Base-by-base conservation (phyloP, 2,329 filamentous ascomycete genomes). In the Cladophialophora chaetospira region DNA sequence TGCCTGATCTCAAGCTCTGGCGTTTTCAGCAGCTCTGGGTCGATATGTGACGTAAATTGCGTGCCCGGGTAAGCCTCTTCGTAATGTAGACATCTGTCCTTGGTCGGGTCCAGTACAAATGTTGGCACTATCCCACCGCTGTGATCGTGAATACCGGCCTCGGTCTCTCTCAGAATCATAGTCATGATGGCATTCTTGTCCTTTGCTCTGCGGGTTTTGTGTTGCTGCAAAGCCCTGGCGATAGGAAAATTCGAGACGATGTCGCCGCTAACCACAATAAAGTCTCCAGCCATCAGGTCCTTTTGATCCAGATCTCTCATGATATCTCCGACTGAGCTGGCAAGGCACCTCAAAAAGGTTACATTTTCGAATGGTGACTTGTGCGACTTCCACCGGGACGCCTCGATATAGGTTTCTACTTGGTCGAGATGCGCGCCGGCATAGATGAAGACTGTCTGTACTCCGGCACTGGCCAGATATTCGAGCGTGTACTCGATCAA, bases 141-240 rank as follows among this genome's bases (percentile, higher is more conserved):
- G 72, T 93, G 93, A 25, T 90, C 91, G 52, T 89, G 81, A 73
- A 96, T 91, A 45, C 79, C 79, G 5, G 81, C 76, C 43, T 89
- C 90, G 6, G 87, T 89, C 70, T 92, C 88, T 43, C 91, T 83
- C 57, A 97, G 76, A 10, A 99, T 84, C 81, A 97, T 88, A 2
- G 94, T 99, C 94, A 99, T 97, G 73, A 97, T 96, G 33, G 93
- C 91, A 70, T 96, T 93, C 68, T 94, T 93, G 75, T 95, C 91
- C 52, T 86, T 85, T 68, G 87, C 83, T 58, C 91, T 85, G 57
- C 94, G 87, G 53, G 87, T 87, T 59, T 89, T 85, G 72, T 99
- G 94, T 51, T 85, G 86, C 2, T 86, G 84, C 49, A 99, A 76
- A 6, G 89, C 88, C 45, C 79, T 79, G 60, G 93, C 90, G n/a